A percentile compares a stretch with the other conserved stretches of the same genome.
phyloP scores from a whole-genome alignment of 1,284 basidiomycete species.

The Rhodofomes roseus region DNA sequence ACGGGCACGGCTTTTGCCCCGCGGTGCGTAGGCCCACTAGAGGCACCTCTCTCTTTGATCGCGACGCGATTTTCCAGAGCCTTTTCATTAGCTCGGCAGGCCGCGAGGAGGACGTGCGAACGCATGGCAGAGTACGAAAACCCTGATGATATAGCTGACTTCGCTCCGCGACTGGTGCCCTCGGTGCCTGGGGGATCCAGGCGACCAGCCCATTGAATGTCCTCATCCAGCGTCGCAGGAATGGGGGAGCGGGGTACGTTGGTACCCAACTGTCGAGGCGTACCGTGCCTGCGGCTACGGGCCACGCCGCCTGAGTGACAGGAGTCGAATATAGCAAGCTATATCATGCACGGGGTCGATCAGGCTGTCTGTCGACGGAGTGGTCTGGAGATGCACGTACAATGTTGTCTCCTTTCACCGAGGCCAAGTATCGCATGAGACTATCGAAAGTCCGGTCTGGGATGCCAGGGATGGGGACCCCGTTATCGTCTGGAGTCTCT shows the following conservation, averaged over 20 bases:
- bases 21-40: too few relatives aligned
- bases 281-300: too few relatives aligned
- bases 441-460: not conserved
- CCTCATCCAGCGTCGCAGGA: too few relatives aligned
- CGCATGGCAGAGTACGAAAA: not conserved
- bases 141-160: not conserved
- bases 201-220: too few relatives aligned
- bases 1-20: too few relatives aligned
- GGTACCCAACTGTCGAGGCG: not conserved
- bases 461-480: not conserved
- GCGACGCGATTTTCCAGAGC: slow-evolving; percentile 1
- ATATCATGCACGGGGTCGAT: not conserved
- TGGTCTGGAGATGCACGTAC: not conserved
- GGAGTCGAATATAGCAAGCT: not conserved
- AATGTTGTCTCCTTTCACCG: not conserved
- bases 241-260: too few relatives aligned
- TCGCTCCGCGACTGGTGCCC: not conserved
- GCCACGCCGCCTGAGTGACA: not conserved
- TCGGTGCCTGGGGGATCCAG: not conserved
- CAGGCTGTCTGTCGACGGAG: too few relatives aligned
- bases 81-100: slow-evolving; percentile 4
- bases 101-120: slow-evolving; percentile 12
- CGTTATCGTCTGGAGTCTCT: not conserved
- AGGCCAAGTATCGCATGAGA: not conserved
- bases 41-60: too few relatives aligned